A percentile compares a stretch with the other conserved stretches of the same genome.
These are phyloP conservation scores for Entoloma clypeatum DNA, from an alignment of 1,284 basidiomycete genomes.

Conservation along the genomic window DNA sequence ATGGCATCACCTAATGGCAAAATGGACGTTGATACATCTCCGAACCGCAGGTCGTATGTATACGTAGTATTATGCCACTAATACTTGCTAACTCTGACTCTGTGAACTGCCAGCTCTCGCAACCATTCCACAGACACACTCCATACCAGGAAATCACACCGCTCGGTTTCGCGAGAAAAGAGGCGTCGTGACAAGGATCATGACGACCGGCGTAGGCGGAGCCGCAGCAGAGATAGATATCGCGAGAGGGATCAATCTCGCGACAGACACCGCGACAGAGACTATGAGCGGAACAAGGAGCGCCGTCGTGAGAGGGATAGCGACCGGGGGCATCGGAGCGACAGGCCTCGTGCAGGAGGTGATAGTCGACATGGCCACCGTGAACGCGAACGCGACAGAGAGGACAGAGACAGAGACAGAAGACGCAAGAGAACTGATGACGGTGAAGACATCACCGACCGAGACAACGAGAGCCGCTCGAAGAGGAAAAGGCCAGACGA, in stretches of 20 bases:
- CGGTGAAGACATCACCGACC: constrained; percentile 42
- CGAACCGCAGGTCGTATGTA: constrained; percentile 63
- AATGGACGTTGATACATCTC: constrained; percentile 65
- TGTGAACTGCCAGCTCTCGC: constrained; percentile 44
- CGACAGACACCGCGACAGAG: constrained; percentile 47
- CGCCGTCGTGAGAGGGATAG: constrained; percentile 40
- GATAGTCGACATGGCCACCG: constrained; percentile 40
- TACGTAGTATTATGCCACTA: constrained; percentile 12
- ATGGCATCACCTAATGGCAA: constrained; percentile 37
- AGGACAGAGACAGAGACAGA: constrained; percentile 42
- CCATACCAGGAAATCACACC: constrained; percentile 64
- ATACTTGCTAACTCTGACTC: constrained; percentile 12
- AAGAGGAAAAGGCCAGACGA: constrained; percentile 58
- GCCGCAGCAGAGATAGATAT: constrained; percentile 32
- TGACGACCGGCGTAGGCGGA: constrained; percentile 43
- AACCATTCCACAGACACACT: constrained; percentile 72
- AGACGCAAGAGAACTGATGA: constrained; percentile 44
- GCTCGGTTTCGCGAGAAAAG: constrained; percentile 57
- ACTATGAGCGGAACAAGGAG: constrained; percentile 43
- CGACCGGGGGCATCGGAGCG: constrained; percentile 40
- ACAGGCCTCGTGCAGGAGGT: constrained; percentile 29
- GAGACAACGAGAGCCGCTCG: constrained; percentile 45
- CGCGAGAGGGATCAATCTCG: constrained; percentile 48
- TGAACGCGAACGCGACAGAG: constrained; percentile 37
- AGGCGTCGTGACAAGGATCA: constrained; percentile 52